These are phyloP conservation scores for Hyaloscypha finlandica DNA, from an alignment of 495 filamentous ascomycete species.

Conservation along the genomic window DNA sequence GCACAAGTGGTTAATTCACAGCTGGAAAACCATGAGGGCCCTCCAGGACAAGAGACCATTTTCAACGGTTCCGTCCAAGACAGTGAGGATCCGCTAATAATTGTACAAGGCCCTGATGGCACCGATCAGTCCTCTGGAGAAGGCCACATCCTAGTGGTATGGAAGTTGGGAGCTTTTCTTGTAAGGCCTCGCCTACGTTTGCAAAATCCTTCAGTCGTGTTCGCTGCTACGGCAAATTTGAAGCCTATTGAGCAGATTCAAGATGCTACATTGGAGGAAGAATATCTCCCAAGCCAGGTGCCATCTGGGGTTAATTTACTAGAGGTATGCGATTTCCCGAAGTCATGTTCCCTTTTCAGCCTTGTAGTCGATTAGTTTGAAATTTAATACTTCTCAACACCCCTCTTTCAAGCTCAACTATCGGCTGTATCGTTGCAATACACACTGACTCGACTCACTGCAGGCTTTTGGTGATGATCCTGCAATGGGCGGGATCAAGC, in stretches of 20 bases:
- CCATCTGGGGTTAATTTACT: slow-evolving; percentile 81
- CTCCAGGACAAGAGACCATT: slow-evolving; percentile 63
- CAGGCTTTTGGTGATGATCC: slow-evolving; percentile 67
- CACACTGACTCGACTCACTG: not conserved
- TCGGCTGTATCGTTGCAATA: too few species aligned
- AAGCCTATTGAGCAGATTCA: slow-evolving; percentile 56
- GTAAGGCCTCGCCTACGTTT: slow-evolving; percentile 76
- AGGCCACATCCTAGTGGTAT: slow-evolving; percentile 68
- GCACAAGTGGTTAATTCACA: slow-evolving; percentile 67
- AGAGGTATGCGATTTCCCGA: slow-evolving; percentile 40
- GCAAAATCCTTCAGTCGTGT: slow-evolving; percentile 74
- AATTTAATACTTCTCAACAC: not conserved
- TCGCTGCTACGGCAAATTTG: slow-evolving; percentile 71
- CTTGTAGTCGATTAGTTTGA: not conserved
- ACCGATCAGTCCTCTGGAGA: slow-evolving; percentile 31
- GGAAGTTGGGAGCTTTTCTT: slow-evolving; percentile 78
- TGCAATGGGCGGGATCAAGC: slow-evolving; percentile 61
- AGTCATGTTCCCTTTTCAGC: not conserved
- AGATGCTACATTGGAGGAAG: slow-evolving; percentile 54
- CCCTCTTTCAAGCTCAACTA: not conserved
- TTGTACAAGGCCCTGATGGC: slow-evolving; percentile 56
- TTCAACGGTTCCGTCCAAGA: slow-evolving; percentile 62
- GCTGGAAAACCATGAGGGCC: slow-evolving; percentile 42
- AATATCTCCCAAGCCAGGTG: slow-evolving; percentile 75
- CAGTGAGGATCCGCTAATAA: slow-evolving; percentile 60